Percentiles rank a stretch among this genome's conserved stretches.
Evolutionary conservation across 2,329 filamentous ascomycete species (phyloP).

Genomic region (Xylariaceae sp.): DNA sequence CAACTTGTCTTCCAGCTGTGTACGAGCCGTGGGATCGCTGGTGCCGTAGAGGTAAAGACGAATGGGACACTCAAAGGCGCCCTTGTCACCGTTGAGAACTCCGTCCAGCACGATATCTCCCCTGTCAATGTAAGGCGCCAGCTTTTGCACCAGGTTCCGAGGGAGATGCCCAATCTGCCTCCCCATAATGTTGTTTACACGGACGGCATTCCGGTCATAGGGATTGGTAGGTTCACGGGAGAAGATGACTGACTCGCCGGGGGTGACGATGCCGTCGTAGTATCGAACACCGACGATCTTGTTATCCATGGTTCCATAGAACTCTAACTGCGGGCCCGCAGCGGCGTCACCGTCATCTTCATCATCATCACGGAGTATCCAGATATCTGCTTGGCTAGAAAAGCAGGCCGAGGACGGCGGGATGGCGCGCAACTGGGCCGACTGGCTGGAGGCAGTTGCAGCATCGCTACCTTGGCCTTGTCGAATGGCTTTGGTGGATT

Average conservation of each 20-base stretch:
- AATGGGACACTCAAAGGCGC: conserved; percentile 66
- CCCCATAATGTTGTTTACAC: conserved; percentile 69
- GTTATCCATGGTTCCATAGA: conserved; percentile 44
- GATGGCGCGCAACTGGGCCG: conserved; percentile 4
- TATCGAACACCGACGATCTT: conserved; percentile 52
- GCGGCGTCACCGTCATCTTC: conserved; percentile 37
- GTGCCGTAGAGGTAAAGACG: conserved; percentile 65
- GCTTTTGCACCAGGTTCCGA: conserved; percentile 58
- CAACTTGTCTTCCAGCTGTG: conserved; percentile 55
- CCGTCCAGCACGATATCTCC: conserved; percentile 62
- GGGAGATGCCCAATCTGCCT: conserved; percentile 76
- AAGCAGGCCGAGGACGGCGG: conserved; percentile 18
- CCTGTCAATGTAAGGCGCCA: conserved; percentile 66
- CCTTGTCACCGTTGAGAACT: conserved; percentile 60
- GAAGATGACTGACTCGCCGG: conserved; percentile 53
- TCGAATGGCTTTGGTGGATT: conserved; percentile 16
- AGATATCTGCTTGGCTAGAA: conserved; percentile 8
- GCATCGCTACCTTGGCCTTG: conserved; percentile 8
- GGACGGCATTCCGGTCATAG: conserved; percentile 72
- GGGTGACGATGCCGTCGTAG: conserved; percentile 53
- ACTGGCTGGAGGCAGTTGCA: conserved; percentile 11
- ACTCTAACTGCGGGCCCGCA: conserved; percentile 36
- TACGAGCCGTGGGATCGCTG: conserved; percentile 45
- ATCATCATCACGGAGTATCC: conserved; percentile 18
- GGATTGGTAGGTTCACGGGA: conserved; percentile 57